Conservation (phyloP, 2,329 filamentous ascomycete species). For the Calonectria pseudoreteaudii region DNA sequence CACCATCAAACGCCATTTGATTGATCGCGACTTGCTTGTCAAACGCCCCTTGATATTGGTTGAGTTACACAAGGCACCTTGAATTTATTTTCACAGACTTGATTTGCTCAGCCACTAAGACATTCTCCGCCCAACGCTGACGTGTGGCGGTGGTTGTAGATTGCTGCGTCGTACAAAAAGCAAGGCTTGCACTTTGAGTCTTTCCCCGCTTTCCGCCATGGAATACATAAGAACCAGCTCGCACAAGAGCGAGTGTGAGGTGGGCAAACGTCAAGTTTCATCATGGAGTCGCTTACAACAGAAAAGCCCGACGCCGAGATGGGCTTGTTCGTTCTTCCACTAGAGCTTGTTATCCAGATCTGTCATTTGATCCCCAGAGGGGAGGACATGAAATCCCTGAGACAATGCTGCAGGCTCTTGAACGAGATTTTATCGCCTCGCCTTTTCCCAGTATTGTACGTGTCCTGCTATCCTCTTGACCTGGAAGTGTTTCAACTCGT, state of each 20-base stretch:
- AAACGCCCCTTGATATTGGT: background rate
- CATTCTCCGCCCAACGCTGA: background rate
- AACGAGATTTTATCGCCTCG: background rate
- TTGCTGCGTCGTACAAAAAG: background rate
- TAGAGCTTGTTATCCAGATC: background rate
- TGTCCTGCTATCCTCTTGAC: constrained; percentile 27
- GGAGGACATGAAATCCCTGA: background rate
- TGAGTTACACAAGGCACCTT: background rate
- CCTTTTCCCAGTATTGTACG: constrained; percentile 1
- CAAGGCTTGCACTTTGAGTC: background rate
- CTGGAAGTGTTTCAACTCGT: constrained; percentile 13
- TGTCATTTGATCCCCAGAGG: background rate
- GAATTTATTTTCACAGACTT: too few relatives aligned
- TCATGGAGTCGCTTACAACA: background rate
- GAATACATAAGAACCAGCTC: background rate
- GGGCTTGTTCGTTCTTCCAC: background rate
- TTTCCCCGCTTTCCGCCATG: background rate
- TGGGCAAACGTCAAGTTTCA: background rate
- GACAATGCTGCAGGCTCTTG: background rate
- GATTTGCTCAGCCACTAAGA: background rate
- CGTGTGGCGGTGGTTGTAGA: too few relatives aligned
- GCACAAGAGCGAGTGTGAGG: background rate
- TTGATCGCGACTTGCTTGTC: background rate
- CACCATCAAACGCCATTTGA: background rate
- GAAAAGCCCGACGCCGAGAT: background rate